These are phyloP conservation scores for Laetiporus sulphureus DNA, from an alignment of 1,284 basidiomycete genomes.

Conservation along the genomic window DNA sequence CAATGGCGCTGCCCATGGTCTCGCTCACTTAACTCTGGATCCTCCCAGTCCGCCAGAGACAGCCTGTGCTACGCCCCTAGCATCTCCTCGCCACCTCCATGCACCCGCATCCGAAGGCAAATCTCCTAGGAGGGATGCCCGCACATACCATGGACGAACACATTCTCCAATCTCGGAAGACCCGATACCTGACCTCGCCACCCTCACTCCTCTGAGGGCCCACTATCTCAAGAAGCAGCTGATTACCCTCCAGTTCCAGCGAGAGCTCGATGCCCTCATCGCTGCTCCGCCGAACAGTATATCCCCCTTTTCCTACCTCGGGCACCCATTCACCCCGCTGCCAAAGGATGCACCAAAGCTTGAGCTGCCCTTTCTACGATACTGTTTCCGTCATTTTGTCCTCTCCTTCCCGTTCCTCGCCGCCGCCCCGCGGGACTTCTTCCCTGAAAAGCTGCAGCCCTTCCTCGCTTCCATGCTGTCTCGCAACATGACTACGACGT, in stretches of 20 bases:
- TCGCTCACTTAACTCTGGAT: too few relatives aligned
- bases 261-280: conserved; percentile 70
- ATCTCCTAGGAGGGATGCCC: neutral
- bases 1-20: conserved; percentile 5
- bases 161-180: neutral
- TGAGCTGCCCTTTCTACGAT: conserved; percentile 84
- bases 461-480: conserved; percentile 80
- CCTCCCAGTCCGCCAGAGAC: conserved; percentile 12
- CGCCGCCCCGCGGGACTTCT: conserved; percentile 82
- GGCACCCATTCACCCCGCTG: conserved; percentile 76
- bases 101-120: neutral
- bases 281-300: conserved; percentile 47
- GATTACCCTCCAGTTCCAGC: conserved; percentile 73
- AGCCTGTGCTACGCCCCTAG: conserved; percentile 19
- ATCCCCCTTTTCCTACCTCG: conserved; percentile 81
- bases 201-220: conserved; percentile 27
- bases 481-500: conserved; percentile 66
- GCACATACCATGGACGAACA: neutral
- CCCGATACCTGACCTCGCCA: conserved; percentile 6
- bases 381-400: conserved; percentile 86
- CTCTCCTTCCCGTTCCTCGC: conserved; percentile 91
- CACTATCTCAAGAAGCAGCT: conserved; percentile 31
- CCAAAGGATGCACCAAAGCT: conserved; percentile 51
- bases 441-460: conserved; percentile 88
- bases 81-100: conserved; percentile 12